These are phyloP conservation scores for Blastobotrys parvus DNA, from an alignment of 805 yeast species.

Conservation along the genomic window DNA sequence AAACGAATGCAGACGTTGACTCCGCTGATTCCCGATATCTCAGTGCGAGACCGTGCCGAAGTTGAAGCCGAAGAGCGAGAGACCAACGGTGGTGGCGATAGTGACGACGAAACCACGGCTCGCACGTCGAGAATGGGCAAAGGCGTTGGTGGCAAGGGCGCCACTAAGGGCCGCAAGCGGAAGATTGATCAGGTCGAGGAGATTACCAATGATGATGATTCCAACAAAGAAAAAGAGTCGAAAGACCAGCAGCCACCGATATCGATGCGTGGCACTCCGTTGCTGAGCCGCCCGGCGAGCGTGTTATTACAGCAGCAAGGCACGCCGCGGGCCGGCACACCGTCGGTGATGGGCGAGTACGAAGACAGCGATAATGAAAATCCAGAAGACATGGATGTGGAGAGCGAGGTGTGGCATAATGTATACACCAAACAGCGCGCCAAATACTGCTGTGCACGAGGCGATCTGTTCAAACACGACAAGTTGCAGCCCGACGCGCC, in stretches of 20 bases:
- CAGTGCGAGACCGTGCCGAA: conserved; percentile 45
- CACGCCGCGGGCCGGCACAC: not conserved
- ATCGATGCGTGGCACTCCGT: not conserved
- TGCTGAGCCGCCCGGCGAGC: not conserved
- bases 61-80: conserved; percentile 32
- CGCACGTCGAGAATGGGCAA: conserved; percentile 14
- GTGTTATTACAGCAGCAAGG: not conserved
- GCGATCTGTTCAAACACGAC: conserved; percentile 53
- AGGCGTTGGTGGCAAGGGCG: conserved; percentile 23
- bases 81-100: conserved; percentile 5
- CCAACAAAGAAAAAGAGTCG: not conserved
- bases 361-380: conserved; percentile 18
- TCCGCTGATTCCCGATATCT: conserved; percentile 85
- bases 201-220: not conserved
- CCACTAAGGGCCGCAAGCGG: conserved; percentile 21
- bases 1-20: conserved; percentile 68
- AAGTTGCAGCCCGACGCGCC: conserved; percentile 57
- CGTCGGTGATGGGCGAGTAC: not conserved
- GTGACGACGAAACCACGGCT: conserved; percentile 6
- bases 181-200: conserved; percentile 17
- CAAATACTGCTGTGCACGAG: conserved; percentile 60
- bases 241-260: not conserved
- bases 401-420: conserved; percentile 76
- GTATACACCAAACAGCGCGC: conserved; percentile 73
- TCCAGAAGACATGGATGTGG: conserved; percentile 45